Conservation (phyloP, 164 flowering plant species). For the Nymphaea colorata region DNA sequence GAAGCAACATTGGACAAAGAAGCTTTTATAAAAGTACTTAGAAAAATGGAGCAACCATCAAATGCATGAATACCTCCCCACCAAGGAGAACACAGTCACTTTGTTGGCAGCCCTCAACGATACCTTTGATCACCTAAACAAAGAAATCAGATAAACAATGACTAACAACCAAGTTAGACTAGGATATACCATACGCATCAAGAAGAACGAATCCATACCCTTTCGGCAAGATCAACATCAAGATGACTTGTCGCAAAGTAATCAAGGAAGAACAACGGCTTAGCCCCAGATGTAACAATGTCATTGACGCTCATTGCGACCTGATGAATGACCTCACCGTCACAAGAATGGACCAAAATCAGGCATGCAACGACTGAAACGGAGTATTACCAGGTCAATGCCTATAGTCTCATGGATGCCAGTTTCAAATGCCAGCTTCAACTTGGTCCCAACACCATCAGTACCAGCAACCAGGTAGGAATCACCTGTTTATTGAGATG, state of each 20-base stretch:
- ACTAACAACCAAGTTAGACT: neutral
- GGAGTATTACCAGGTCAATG: slow-evolving; percentile 72
- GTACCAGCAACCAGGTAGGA: slow-evolving; percentile 97
- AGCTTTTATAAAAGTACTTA: too few relatives aligned
- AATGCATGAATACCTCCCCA: slow-evolving; percentile 62
- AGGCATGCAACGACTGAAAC: neutral
- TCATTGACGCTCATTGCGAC: slow-evolving; percentile 99
- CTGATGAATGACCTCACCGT: slow-evolving; percentile 20
- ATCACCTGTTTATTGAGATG: slow-evolving; percentile 49
- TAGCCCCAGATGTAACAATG: slow-evolving; percentile 95
- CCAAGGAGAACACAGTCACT: slow-evolving; percentile 80
- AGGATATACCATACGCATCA: neutral
- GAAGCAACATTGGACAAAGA: too few relatives aligned
- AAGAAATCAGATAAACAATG: slow-evolving; percentile 3
- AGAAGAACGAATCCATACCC: slow-evolving; percentile 26
- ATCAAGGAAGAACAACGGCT: slow-evolving; percentile 91
- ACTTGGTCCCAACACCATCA: slow-evolving; percentile 97
- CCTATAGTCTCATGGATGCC: slow-evolving; percentile 96
- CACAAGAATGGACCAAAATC: neutral
- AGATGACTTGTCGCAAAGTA: slow-evolving; percentile 93
- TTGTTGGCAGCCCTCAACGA: slow-evolving; percentile 86
- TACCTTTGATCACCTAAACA: slow-evolving; percentile 82
- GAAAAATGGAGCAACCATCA: too few relatives aligned
- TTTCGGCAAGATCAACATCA: slow-evolving; percentile 98
- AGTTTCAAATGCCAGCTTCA: slow-evolving; percentile 96